A percentile compares a stretch with the other conserved stretches of the same genome.
These are phyloP conservation scores for Aurantiochytrium sp. DNA, from an alignment of 108 stramenopile species.

Conservation along the genomic window DNA sequence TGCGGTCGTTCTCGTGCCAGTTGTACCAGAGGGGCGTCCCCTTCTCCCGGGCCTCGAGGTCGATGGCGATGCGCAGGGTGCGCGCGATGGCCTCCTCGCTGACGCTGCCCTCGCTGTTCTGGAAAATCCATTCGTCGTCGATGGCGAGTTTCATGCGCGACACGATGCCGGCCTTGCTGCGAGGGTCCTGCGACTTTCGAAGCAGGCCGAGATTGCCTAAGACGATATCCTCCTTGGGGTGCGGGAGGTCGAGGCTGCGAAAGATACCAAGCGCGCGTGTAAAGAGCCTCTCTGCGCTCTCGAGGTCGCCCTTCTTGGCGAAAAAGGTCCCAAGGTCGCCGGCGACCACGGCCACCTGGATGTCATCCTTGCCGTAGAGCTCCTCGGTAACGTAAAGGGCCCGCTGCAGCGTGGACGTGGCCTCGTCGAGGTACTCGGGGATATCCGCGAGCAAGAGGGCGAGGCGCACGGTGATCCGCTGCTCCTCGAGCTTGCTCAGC, in stretches of 20 bases:
- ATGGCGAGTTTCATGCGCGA: not conserved
- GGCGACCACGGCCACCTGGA: not conserved
- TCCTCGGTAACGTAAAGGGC: not conserved
- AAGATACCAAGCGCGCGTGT: not conserved
- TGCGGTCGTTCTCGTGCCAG: conserved; percentile 9
- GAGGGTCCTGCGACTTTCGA: not conserved
- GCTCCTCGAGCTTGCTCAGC: conserved; percentile 7
- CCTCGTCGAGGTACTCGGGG: not conserved
- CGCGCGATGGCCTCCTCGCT: not conserved
- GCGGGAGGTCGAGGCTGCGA: not conserved
- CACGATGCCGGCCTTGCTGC: not conserved
- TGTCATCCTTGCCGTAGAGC: not conserved
- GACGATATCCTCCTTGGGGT: not conserved
- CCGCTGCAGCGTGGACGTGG: not conserved
- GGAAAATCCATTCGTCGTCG: conserved; percentile 22
- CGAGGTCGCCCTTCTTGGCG: not conserved
- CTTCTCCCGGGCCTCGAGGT: conserved; percentile 1
- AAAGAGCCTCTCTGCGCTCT: not conserved
- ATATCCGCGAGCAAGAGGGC: not conserved
- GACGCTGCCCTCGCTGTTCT: not conserved
- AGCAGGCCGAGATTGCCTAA: not conserved
- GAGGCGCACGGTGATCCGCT: not conserved
- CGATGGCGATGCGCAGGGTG: not conserved
- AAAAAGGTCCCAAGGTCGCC: conserved; percentile 8
- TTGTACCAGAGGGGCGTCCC: conserved; percentile 20